phyloP scores from a whole-genome alignment of 768 basidiomycete species.

The Trametes cingulata region DNA sequence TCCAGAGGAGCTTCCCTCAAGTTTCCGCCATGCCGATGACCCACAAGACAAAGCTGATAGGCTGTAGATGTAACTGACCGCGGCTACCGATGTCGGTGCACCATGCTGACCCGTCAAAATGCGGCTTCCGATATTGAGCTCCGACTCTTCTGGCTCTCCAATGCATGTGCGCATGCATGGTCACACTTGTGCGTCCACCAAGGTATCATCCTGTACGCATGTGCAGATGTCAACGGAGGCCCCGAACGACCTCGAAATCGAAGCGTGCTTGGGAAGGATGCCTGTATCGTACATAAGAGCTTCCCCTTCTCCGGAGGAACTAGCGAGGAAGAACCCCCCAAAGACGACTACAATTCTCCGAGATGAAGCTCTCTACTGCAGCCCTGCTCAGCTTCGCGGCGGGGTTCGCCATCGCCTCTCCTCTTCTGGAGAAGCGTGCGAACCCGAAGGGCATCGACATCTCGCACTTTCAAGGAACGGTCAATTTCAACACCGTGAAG shows the following conservation, averaged over 20 bases:
- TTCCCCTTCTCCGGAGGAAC: background rate
- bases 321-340: background rate
- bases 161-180: background rate
- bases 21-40: background rate
- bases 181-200: background rate
- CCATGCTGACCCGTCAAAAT: constrained; percentile 7
- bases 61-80: background rate
- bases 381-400: background rate
- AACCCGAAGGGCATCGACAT: constrained; percentile 56
- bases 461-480: constrained; percentile 46
- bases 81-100: constrained; percentile 9
- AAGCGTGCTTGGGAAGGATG: background rate
- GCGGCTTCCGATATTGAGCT: background rate
- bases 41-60: background rate
- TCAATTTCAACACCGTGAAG: constrained; percentile 55
- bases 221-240: background rate
- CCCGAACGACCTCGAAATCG: background rate
- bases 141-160: background rate
- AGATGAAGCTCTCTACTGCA: constrained; percentile 3
- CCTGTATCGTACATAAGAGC: background rate
- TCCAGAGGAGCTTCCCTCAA: background rate
- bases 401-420: background rate
- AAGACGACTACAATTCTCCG: background rate
- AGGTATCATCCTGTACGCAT: background rate
- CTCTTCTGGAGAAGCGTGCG: constrained; percentile 35